phyloP scores from a whole-genome alignment of 2,329 filamentous ascomycete species.

The Colletotrichum shisoi region DNA sequence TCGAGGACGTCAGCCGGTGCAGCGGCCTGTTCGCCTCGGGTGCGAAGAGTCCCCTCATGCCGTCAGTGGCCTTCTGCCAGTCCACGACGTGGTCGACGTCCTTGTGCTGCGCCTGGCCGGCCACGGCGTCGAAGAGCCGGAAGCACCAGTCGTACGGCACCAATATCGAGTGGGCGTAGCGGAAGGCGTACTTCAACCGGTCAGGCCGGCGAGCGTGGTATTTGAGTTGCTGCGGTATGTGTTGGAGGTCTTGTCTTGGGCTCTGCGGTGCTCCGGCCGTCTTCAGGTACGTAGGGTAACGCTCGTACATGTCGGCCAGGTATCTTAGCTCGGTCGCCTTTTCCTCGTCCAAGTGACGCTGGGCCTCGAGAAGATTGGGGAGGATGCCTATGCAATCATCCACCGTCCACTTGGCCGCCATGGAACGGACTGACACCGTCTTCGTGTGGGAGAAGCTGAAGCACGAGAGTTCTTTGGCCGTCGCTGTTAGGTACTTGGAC shows the following conservation, averaged over 20 bases:
- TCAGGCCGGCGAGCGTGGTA: background rate
- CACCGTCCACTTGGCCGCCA: background rate
- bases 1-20: background rate
- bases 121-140: background rate
- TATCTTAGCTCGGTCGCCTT: background rate
- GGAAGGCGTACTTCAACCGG: background rate
- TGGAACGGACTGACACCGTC: conserved; percentile 2
- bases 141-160: conserved; percentile 7
- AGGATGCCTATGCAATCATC: background rate
- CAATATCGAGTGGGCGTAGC: background rate
- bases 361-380: background rate
- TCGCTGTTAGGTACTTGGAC: background rate
- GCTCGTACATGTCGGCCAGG: conserved; percentile 10
- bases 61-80: background rate
- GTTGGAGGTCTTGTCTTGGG: background rate
- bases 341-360: background rate
- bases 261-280: background rate
- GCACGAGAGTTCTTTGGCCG: too few relatives aligned
- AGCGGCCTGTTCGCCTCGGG: background rate
- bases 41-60: background rate
- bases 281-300: conserved; percentile 10
- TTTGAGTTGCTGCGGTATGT: background rate
- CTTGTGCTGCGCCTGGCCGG: background rate
- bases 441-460: background rate
- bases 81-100: background rate